These are phyloP conservation scores for Rosa rugosa DNA, from an alignment of 306 rosid species.

Conservation along the genomic window DNA sequence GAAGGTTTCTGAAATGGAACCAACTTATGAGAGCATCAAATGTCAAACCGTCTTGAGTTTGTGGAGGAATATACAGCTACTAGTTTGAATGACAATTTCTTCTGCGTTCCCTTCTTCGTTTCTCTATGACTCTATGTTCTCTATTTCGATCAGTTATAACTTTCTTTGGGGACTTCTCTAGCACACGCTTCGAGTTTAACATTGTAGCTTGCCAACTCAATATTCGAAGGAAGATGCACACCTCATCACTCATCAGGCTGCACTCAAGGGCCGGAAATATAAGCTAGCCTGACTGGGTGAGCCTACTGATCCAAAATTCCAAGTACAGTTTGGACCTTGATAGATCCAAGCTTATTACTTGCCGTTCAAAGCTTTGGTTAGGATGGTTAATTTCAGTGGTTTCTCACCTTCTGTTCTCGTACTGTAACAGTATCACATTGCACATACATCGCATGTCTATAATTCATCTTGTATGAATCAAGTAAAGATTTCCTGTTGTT, in stretches of 20 bases:
- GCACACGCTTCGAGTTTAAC: background rate
- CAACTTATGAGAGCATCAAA: background rate
- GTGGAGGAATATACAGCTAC: background rate
- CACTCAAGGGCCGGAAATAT: background rate
- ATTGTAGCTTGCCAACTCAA: background rate
- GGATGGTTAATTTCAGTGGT: background rate
- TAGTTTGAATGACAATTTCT: background rate
- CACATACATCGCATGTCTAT: background rate
- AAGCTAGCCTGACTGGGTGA: background rate
- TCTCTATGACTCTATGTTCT: background rate
- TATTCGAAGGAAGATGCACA: background rate
- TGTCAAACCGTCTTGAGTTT: background rate
- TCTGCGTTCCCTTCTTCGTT: background rate
- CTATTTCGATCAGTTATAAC: background rate
- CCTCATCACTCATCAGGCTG: background rate
- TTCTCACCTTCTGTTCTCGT: background rate
- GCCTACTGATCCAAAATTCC: background rate
- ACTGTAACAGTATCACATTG: background rate
- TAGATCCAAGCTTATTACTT: background rate
- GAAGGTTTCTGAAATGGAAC: background rate
- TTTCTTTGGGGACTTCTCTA: too few species aligned
- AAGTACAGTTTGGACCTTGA: background rate
- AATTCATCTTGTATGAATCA: background rate
- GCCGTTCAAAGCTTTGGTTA: background rate
- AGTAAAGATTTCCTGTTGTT: background rate